Percentiles rank a stretch among this genome's conserved stretches.
phyloP scores from a whole-genome alignment of 208 protist genomes.

The Acanthamoeba royreba region DNA sequence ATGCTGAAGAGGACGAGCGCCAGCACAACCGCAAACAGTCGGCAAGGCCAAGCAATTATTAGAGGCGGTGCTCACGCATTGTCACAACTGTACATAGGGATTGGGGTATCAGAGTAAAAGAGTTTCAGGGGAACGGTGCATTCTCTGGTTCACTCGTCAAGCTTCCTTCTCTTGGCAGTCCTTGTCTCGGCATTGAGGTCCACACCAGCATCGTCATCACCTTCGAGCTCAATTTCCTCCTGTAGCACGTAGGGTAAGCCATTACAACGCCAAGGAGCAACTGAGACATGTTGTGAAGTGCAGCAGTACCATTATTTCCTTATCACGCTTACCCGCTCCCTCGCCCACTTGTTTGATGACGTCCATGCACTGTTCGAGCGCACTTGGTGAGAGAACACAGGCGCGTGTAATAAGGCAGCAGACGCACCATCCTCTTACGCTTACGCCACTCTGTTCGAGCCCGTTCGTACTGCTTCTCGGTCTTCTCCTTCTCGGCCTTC shows the following conservation, averaged over 20 bases:
- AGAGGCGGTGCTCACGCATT: too few species aligned
- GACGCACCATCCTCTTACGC: background rate
- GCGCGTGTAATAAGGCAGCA: too few species aligned
- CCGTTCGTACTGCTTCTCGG: background rate
- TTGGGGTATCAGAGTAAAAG: background rate
- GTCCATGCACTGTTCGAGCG: background rate
- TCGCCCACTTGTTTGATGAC: background rate
- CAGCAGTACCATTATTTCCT: slow-evolving; percentile 7
- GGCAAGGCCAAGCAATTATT: too few species aligned
- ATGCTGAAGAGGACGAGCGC: slow-evolving; percentile 1
- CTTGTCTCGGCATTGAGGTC: background rate
- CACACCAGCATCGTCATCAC: background rate
- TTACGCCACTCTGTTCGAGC: background rate
- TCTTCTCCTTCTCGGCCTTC: background rate
- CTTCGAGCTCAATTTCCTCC: background rate
- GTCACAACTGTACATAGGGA: background rate
- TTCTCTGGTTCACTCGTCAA: background rate
- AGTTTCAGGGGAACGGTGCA: too few species aligned
- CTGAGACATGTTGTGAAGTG: background rate
- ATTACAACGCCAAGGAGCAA: background rate
- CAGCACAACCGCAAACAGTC: too few species aligned
- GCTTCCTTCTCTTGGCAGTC: background rate
- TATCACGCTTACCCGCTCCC: background rate
- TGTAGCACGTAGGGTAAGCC: background rate
- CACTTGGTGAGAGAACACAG: background rate